Base-by-base conservation (phyloP, 495 filamentous ascomycete species). In the Letharia columbiana region DNA sequence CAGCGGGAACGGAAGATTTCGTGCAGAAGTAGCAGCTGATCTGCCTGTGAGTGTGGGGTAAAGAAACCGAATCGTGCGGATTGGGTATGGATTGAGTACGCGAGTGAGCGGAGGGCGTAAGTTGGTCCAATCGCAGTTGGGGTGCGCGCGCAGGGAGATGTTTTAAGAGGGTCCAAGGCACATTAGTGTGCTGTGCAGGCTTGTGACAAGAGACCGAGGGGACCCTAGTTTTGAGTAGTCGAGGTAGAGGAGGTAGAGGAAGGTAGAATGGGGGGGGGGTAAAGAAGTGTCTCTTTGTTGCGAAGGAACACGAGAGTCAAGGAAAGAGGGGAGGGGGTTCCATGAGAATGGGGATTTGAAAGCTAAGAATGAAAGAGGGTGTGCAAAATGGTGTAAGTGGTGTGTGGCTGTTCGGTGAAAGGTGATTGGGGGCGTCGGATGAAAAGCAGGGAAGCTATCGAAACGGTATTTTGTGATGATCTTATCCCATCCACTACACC, bases 1-100 rank as follows among this genome's bases (percentile, higher is more conserved):
- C 66, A 35, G 63, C 69, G 69, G 69, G 66, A 71, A 66, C 69
- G 69, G 69, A 71, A 71, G 69, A 68, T 71, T 71, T 66, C 63
- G 52, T 71, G 69, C 66, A 67, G 66, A 57, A 59, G 52, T 63
- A 60, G 54, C 69, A 71, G 69, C 52, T 72, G 68, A 70, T 70
- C 68, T 20, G 23, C 70, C 58, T 68, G 62, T 68, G 68, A 68
- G 70, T 68, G 62, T 68, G 68, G 70, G 70, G 63, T 67, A 56
- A 56, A 54, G 41, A 23, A 40, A 37, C 28, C n/a, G 57, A 3
- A 65, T 41, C 52, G 41, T 17, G 31, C 44, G 52, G 33, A 64
- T 45, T 52, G 33, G 65, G 62, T 64, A 65, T 60, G 11, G 31
- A 44, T 56, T 58, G 35, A 49, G 23, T 28, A 61, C 56, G 61